Percentiles rank a stretch among this genome's conserved stretches.
Conservation (phyloP, 345 rosid genomes). For the Viola odorata region DNA sequence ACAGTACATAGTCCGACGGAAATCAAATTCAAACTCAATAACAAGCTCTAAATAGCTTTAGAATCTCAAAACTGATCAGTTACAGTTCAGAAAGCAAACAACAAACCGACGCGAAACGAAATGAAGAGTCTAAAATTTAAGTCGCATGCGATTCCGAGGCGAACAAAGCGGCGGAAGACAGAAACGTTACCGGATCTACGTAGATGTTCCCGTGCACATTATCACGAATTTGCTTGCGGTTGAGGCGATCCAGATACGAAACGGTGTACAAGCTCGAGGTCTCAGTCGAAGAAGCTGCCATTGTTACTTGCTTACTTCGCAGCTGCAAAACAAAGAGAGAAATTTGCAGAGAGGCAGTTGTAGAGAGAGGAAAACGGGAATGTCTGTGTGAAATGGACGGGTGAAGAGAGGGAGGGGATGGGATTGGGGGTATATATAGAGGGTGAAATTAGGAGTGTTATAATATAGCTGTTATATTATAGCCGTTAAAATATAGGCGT, state of each 20-base stretch:
- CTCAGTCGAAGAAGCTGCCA: background rate
- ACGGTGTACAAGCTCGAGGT: background rate
- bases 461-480: no score
- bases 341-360: background rate
- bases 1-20: no score
- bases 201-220: constrained; percentile 56
- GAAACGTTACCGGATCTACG: constrained; percentile 37
- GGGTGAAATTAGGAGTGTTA: background rate
- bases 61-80: no score
- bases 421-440: background rate
- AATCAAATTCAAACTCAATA: no score
- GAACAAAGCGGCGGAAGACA: background rate
- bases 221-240: constrained; percentile 42
- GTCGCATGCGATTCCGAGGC: background rate
- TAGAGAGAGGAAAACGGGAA: background rate
- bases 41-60: no score
- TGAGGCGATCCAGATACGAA: constrained; percentile 23
- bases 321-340: background rate
- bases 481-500: no score
- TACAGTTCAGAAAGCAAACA: background rate
- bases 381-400: background rate
- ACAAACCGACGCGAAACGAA: background rate
- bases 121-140: no score
- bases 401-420: background rate
- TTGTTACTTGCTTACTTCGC: background rate